phyloP scores from a whole-genome alignment of 2,329 filamentous ascomycete genomes.

The Sclerotinia subarctica region DNA sequence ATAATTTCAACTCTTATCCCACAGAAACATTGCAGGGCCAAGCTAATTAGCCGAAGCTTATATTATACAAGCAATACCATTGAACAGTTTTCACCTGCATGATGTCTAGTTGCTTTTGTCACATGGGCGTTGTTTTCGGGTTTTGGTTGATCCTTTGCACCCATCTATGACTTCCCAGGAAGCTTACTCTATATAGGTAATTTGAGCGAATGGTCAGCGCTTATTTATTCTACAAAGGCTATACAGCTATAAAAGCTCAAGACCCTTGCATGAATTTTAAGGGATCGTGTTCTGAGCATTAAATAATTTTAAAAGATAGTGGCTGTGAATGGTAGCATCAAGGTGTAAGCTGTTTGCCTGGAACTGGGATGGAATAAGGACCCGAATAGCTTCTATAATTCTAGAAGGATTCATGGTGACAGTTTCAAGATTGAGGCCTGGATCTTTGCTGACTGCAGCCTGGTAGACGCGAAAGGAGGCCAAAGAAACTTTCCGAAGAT shows the following conservation, averaged over 20 bases:
- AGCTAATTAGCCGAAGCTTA: not conserved
- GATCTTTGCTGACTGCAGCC: not conserved
- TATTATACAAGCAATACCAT: not conserved
- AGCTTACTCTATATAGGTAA: not conserved
- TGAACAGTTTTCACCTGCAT: too few species aligned
- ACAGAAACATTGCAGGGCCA: not conserved
- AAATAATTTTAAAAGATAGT: not conserved
- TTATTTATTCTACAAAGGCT: not conserved
- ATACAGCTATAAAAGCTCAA: not conserved
- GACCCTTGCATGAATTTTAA: not conserved
- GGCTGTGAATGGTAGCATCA: not conserved
- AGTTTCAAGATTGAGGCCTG: not conserved
- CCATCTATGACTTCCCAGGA: not conserved
- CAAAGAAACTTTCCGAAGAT: too few species aligned
- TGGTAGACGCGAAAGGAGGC: not conserved
- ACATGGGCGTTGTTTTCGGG: not conserved
- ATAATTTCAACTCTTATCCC: not conserved
- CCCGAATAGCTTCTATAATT: not conserved
- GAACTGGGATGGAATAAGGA: not conserved
- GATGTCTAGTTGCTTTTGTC: not conserved
- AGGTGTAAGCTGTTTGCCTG: not conserved
- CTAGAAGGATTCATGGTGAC: constrained; percentile 1
- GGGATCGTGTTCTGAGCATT: not conserved
- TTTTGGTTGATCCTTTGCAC: not conserved
- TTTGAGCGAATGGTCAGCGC: not conserved